Base-by-base conservation (phyloP, 2,329 filamentous ascomycete genomes). In the Neonectria sp. region DNA sequence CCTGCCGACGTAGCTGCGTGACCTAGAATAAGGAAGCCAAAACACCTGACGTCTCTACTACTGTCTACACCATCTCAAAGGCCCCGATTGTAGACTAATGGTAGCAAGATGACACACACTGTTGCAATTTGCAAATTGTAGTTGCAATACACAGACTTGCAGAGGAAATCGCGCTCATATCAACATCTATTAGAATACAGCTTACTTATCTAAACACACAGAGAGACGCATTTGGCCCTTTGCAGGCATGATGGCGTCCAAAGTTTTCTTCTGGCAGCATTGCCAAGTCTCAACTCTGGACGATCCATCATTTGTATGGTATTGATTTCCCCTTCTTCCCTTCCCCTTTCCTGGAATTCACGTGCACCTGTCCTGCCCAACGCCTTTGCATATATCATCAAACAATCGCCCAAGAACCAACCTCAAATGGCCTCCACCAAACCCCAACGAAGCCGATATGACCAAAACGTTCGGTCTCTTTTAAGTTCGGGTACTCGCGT, bases 181-280 rank as follows among this genome's bases (percentile, higher is more conserved):
- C 78, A 77, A 75, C 76, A 73, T 83, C 80, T 83, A 82, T 81
- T 82, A 82, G 73, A 82, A 77, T 82, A 83, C 80, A 83, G 72
- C 78, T 73, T 78, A 74, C 70, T 72, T 67, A 71, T 80, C 78
- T 79, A 80, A 71, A 79, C 75, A 77, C 68, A 68, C 68, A 65
- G 71, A 71, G 60, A 70, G 69, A 69, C 58, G 60, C 64, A 55
- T 60, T 53, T 65, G 53, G 67, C 66, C 67, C 68, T 68, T 72
- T 63, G 69, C 69, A 70, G 68, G 65, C 60, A 68, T 61, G 66
- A 67, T 70, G 59, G 60, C 62, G 53, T 64, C 63, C 68, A 63
- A 58, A 62, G 59, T 49, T 53, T 21, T 62, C 52, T 55, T 55
- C 57, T 33, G 61, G 57, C 65, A 68, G n/a, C 35, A 31, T 52